phyloP scores from a whole-genome alignment of 345 rosid species.

The Hypericum androsaemum region DNA sequence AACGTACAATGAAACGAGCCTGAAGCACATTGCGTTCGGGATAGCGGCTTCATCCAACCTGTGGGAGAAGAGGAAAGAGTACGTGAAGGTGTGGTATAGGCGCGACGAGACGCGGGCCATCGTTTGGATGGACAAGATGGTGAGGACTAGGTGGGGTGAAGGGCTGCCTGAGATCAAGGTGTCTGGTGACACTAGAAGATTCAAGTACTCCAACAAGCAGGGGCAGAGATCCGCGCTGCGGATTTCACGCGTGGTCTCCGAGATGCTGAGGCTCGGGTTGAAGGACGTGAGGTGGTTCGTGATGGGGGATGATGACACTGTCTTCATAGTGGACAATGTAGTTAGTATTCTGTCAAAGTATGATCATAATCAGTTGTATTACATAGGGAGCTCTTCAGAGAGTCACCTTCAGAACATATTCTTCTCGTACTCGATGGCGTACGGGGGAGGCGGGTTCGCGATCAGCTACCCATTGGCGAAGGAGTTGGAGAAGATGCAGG shows the following conservation, averaged over 20 bases:
- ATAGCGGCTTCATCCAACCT: constrained; percentile 57
- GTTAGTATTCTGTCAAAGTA: constrained; percentile 50
- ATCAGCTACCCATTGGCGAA: constrained; percentile 62
- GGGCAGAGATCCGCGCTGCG: constrained; percentile 59
- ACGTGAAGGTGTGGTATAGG: constrained; percentile 69
- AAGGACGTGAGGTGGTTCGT: constrained; percentile 66
- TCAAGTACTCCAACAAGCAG: constrained; percentile 30
- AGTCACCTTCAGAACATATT: constrained; percentile 60
- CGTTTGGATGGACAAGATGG: constrained; percentile 58
- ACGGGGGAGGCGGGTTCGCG: constrained; percentile 90
- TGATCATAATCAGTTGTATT: constrained; percentile 56
- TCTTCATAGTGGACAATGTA: constrained; percentile 56
- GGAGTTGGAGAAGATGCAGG: constrained; percentile 51
- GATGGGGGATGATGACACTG: constrained; percentile 86
- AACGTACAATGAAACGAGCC: constrained; percentile 24
- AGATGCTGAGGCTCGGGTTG: constrained; percentile 40
- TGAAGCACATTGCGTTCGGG: constrained; percentile 59
- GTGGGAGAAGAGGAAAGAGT: constrained; percentile 54
- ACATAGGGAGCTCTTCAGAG: constrained; percentile 67
- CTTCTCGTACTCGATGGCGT: constrained; percentile 69
- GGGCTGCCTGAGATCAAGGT: constrained; percentile 41
- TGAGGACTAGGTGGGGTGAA: constrained; percentile 14
- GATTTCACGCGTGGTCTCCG: constrained; percentile 55
- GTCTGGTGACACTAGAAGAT: constrained; percentile 41
- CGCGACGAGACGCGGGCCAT: constrained; percentile 44